Evolutionary conservation across 176 grass and related monocot genomes (phyloP), one percentile per base, ranked within the genome.

Genomic region (Carex kokanica): DNA sequence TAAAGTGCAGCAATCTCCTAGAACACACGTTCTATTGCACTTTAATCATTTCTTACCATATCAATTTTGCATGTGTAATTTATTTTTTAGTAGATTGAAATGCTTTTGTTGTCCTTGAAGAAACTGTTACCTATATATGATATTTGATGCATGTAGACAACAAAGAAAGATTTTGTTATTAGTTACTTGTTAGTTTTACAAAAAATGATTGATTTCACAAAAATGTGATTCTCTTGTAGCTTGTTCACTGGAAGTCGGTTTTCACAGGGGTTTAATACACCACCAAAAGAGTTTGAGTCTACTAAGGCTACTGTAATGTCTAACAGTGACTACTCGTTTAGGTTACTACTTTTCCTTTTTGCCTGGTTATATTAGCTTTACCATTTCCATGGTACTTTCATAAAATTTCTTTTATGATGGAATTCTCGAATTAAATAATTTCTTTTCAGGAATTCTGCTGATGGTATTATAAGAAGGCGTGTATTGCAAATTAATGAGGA

Each of bases 401-500:
- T 47, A 45, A 13, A 41, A 40, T 36, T 67, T 73, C 6, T 47
- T 5, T 21, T 49, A 45, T 12, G 18, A 73, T 73, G 41, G 6
- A n/a, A 36, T 45, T 53, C 45, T 79, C 18, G 8, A 54, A 9
- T 13, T 21, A 20, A 3, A 18, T 16, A 5, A 43, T 47, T 47
- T 56, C 4, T 18, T 64, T 70, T 57, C 60, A 82, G 58, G 15
- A 82, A 60, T 29, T 21, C 45, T 27, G 57, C 65, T 7, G 45
- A 54, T 49, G 41, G 80, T 11, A 67, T 67, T 20, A 82, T 82
- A 52, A 82, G 40, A 82, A 82, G 80, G 61, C 80, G 38, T 9
- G 2, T 82, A 67, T 67, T 82, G 62, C 59, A 82, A 63, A 11
- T 64, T 49, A 66, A 25, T 14, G 2, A 70, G 34, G 73, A 77